A percentile compares a stretch with the other conserved stretches of the same genome.
phyloP scores from a whole-genome alignment of 2,329 filamentous ascomycete species.

The Clonostachys sp. region DNA sequence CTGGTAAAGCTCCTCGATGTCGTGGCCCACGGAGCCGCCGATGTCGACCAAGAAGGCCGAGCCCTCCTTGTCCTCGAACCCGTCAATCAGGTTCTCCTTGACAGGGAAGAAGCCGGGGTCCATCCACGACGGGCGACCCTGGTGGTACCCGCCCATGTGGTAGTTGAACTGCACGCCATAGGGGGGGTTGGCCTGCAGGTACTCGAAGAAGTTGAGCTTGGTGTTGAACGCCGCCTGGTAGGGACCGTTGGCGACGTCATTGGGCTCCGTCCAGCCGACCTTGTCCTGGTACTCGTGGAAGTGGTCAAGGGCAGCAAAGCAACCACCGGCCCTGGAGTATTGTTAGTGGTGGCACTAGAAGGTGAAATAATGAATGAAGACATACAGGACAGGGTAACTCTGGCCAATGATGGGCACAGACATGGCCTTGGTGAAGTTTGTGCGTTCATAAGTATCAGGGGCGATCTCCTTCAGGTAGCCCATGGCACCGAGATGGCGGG shows the following conservation, averaged over 20 bases:
- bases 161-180: slow-evolving; percentile 27
- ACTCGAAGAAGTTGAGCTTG: slow-evolving; percentile 23
- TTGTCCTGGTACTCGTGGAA: slow-evolving; percentile 21
- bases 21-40: slow-evolving; percentile 26
- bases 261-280: slow-evolving; percentile 20
- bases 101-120: slow-evolving; percentile 26
- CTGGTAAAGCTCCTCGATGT: slow-evolving; percentile 20
- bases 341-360: neutral
- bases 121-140: slow-evolving; percentile 26
- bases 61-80: slow-evolving; percentile 14
- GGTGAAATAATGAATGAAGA: neutral
- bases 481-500: slow-evolving; percentile 30
- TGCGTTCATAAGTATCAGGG: slow-evolving; percentile 26
- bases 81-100: slow-evolving; percentile 19
- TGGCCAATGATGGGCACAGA: slow-evolving; percentile 23
- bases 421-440: slow-evolving; percentile 28
- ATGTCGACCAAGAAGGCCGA: slow-evolving; percentile 24
- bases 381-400: slow-evolving; percentile 24
- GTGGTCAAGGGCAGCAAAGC: slow-evolving; percentile 9
- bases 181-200: slow-evolving; percentile 16
- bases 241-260: slow-evolving; percentile 2
- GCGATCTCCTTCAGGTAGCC: slow-evolving; percentile 29
- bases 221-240: slow-evolving; percentile 22
- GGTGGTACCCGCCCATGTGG: slow-evolving; percentile 26
- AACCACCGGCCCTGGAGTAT: slow-evolving; percentile 4